Base-by-base conservation (phyloP, 441 rosid species). In the Adansonia grandidieri region DNA sequence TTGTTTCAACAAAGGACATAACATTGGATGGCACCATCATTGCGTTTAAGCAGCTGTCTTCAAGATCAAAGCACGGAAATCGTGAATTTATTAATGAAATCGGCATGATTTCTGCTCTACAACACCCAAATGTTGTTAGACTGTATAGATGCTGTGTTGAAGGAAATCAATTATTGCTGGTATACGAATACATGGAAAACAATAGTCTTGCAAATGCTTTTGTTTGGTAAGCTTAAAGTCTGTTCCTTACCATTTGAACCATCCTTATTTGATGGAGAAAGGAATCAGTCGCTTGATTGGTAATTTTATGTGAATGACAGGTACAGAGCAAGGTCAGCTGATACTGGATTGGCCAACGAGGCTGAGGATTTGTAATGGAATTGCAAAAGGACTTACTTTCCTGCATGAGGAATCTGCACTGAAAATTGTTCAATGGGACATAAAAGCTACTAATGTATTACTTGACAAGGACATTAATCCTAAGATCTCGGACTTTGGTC, bases 401-500 rank as follows among this genome's bases (percentile, higher is more conserved):
- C 92, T 94, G 75, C 98, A 94, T 44, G 97, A 90, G 73, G 96
- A 87, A 80, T 90, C 93, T 0, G 81, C 86, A 32, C 61, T 91
- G n/a, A 89, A 85, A 76, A 91, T 94, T 24, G 89, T 94, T 75
- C 97, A 92, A 47, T 84, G 97, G 77, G 97, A 95, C 86, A 90
- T 91, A 22, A 94, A 94, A 78, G 91, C 93, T 0, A 88, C 93
- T 1, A 93, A 94, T 80, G 93, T 91, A 80, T 85, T 93, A 56
- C 95, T 94, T 32, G 98, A 94, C 20, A 81, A 57, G 83, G 81
- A 82, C 75, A 78, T 94, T 24, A 88, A 86, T 75, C 87, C 93
- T 53, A 92, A 91, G 82, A 94, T 94, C 71, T 92, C 94, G 0
- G 97, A 94, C 80, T 92, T 94, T 61, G 97, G 97, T 73, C 80